These are phyloP conservation scores for Acer campestre DNA, from an alignment of 345 rosid genomes.

Conservation along the genomic window DNA sequence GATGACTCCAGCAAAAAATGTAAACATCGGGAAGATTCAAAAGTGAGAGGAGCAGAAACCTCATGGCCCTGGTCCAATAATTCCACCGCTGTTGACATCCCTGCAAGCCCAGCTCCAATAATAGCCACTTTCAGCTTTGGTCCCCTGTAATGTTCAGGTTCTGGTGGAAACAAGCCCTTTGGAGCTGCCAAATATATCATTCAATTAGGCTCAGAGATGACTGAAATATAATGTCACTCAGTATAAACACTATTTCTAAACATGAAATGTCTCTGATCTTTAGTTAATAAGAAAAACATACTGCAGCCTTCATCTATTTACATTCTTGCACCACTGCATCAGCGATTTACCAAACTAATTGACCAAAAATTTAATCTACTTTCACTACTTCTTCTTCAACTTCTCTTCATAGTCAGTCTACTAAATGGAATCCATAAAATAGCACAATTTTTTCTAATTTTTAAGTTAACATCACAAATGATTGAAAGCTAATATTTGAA, in stretches of 20 bases:
- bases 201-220: background rate
- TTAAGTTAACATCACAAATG: background rate
- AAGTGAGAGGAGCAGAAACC: constrained; percentile 42
- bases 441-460: background rate
- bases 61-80: constrained; percentile 97
- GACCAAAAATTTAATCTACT: background rate
- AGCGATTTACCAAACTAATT: background rate
- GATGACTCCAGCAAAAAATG: background rate
- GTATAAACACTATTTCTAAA: background rate
- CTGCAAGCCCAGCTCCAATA: constrained; percentile 98
- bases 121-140: constrained; percentile 98
- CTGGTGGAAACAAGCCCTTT: constrained; percentile 92
- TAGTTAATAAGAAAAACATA: background rate
- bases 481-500: background rate
- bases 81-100: constrained; percentile 98
- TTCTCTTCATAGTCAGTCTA: background rate
- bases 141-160: constrained; percentile 88
- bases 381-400: background rate
- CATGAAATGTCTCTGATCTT: constrained; percentile 10
- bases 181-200: constrained; percentile 73
- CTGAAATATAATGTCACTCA: background rate
- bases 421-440: background rate
- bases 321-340: background rate
- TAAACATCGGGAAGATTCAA: background rate
- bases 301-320: background rate